phyloP scores from a whole-genome alignment of 306 rosid genomes.

The Boehmeria nivea region DNA sequence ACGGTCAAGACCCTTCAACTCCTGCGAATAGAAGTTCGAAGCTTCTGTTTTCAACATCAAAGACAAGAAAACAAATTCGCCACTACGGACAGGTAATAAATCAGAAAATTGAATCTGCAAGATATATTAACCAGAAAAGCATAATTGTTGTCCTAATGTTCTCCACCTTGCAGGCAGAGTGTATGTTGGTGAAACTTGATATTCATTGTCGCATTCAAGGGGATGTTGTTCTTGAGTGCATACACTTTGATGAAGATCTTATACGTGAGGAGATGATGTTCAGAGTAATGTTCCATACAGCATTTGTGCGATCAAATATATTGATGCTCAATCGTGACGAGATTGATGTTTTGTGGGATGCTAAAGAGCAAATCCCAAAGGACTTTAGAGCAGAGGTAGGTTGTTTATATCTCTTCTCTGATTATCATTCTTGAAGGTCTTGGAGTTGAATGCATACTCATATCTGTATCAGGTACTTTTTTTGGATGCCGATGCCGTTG shows the following conservation, averaged over 20 bases:
- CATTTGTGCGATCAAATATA: conserved; percentile 82
- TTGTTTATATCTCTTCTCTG: conserved; percentile 26
- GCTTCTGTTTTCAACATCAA: conserved; percentile 73
- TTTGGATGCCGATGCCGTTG: conserved; percentile 84
- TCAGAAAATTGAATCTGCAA: conserved; percentile 23
- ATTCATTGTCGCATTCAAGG: conserved; percentile 84
- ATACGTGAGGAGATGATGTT: conserved; percentile 70
- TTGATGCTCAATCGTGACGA: conserved; percentile 81
- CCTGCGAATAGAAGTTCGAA: conserved; percentile 72
- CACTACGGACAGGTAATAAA: conserved; percentile 75
- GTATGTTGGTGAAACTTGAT: conserved; percentile 80
- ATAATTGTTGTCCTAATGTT: conserved; percentile 32
- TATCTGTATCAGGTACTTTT: conserved; percentile 87
- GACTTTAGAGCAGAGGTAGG: conserved; percentile 95
- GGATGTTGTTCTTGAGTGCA: conserved; percentile 90
- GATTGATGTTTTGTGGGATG: conserved; percentile 81
- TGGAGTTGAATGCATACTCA: conserved; percentile 61
- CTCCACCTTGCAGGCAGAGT: conserved; percentile 75
- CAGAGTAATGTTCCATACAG: conserved; percentile 86
- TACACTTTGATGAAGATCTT: conserved; percentile 72
- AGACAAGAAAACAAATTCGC: conserved; percentile 41
- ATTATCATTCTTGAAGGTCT: conserved; percentile 31
- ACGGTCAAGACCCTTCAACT: conserved; percentile 78
- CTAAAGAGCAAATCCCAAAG: conserved; percentile 73
- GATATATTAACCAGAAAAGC: conserved; percentile 19